Base-by-base conservation (phyloP, 176 grass and related monocot genomes). In the Hordeum marinum region DNA sequence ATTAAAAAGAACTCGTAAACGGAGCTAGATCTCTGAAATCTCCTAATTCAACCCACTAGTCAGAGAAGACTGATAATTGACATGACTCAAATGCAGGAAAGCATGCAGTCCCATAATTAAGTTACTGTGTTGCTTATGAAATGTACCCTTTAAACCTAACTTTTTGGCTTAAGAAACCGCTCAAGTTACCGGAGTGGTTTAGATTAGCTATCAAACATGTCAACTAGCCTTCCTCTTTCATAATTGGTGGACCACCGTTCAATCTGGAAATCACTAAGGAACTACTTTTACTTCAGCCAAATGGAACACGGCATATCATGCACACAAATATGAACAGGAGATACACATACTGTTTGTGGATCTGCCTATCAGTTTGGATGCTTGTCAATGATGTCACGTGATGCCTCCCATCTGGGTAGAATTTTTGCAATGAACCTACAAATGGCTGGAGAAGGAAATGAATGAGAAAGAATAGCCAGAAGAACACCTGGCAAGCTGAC, bases 291-390 rank as follows among this genome's bases (percentile, higher is more conserved):
- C 31, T 62, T 78, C 39, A 77, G 9, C 13, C 20, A 86, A 86
- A 41, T 42, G 25, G 78, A 86, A 79, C 57, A 26, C 34, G 57
- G 45, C 42, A 81, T 68, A 83, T 41, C 84, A 48, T 58, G 72
- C 32, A 39, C 27, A 72, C 41, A 76, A 79, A 82, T 64, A 75
- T 50, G 61, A 70, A 39, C 34, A 62, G 63, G 24, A 82, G 32
- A 72, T 84, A 66, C 29, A 83, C 90, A 86, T 90, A 95, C 93
- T 85, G 83, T 72, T 90, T 94, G 48, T 62, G 62, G 29, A 71
- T 75, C 63, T 58, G 89, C 57, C 76, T 81, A 54, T 85, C 71
- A 72, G 63, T 86, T 72, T 91, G 89, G 17, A 62, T 68, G 84
- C 43, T 76, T 0, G 64, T 34, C 85, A 86, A 24, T 10, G 31